Percentiles rank a stretch among this genome's conserved stretches.
Conservation (phyloP, 2,329 filamentous ascomycete species). For the Nemania sp. region DNA sequence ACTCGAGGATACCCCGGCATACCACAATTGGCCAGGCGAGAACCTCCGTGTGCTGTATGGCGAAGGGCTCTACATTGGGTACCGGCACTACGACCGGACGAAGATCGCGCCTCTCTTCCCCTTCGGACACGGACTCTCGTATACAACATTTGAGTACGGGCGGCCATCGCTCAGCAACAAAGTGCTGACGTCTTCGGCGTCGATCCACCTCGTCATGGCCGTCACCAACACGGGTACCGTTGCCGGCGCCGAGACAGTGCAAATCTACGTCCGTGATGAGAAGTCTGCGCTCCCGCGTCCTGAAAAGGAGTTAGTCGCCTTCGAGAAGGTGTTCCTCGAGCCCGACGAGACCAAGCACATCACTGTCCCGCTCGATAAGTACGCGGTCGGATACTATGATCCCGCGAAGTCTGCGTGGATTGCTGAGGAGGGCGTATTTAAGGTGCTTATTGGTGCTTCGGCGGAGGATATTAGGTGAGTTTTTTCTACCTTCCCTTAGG, state of each 20-base stretch:
- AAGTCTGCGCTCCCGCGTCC: slow-evolving; percentile 73
- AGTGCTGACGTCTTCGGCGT: slow-evolving; percentile 55
- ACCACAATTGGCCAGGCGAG: slow-evolving; percentile 79
- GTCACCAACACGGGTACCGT: slow-evolving; percentile 67
- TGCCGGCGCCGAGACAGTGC: slow-evolving; percentile 72
- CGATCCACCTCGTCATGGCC: slow-evolving; percentile 60
- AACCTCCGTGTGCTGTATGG: slow-evolving; percentile 76
- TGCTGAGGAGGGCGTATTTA: slow-evolving; percentile 73
- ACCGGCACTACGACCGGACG: slow-evolving; percentile 76
- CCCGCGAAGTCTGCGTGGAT: slow-evolving; percentile 70
- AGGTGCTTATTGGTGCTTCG: slow-evolving; percentile 71
- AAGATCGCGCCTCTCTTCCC: slow-evolving; percentile 72
- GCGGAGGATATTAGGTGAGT: slow-evolving; percentile 72
- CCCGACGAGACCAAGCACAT: slow-evolving; percentile 67
- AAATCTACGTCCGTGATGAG: slow-evolving; percentile 74
- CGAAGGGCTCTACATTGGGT: slow-evolving; percentile 79
- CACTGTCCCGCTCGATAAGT: slow-evolving; percentile 60
- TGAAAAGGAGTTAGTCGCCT: slow-evolving; percentile 77
- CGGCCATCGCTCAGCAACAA: slow-evolving; percentile 62
- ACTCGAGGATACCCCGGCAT: slow-evolving; percentile 75
- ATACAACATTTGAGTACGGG: slow-evolving; percentile 76
- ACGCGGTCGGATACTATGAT: slow-evolving; percentile 72
- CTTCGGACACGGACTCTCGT: slow-evolving; percentile 80
- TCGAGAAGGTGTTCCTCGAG: slow-evolving; percentile 72
- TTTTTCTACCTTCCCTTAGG: not conserved